Evolutionary conservation across 78 protist species (phyloP).

Genomic region (Trichosphaerium sp.): DNA sequence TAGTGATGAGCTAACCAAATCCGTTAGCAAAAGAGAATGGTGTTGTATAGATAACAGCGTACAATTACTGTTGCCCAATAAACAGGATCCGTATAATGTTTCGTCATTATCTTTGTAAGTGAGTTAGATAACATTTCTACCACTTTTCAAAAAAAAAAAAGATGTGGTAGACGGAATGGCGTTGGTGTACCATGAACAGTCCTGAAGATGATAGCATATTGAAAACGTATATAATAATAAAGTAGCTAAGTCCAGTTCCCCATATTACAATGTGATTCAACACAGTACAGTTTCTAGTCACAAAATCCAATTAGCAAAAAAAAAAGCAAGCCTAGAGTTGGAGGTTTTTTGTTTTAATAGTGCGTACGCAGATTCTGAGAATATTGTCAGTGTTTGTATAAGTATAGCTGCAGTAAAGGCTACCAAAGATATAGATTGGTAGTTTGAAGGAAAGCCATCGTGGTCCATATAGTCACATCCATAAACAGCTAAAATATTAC

Average conservation of each 20-base stretch:
- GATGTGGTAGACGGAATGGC: too few relatives aligned
- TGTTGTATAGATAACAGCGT: too few relatives aligned
- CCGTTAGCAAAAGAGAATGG: too few relatives aligned
- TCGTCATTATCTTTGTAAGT: too few relatives aligned
- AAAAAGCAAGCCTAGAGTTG: not conserved
- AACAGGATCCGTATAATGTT: too few relatives aligned
- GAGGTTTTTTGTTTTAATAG: not conserved
- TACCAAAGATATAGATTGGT: constrained; percentile 19
- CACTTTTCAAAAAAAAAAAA: too few relatives aligned
- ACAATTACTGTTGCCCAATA: too few relatives aligned
- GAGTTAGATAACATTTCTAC: too few relatives aligned
- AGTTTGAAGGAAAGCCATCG: not conserved
- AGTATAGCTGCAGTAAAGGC: constrained; percentile 42
- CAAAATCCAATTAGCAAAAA: not conserved
- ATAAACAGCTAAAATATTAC: not conserved
- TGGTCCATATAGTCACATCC: not conserved
- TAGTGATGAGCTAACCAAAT: too few relatives aligned
- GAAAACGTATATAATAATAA: not conserved
- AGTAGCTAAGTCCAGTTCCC: constrained; percentile 32
- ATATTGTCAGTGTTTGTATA: constrained; percentile 34
- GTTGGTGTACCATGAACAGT: too few relatives aligned
- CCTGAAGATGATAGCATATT: not conserved
- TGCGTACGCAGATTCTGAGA: constrained; percentile 27
- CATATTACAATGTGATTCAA: constrained; percentile 30
- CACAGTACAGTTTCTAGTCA: constrained; percentile 28